Conservation (phyloP, 2,329 filamentous ascomycete genomes). For the Aspergillus caelatus region DNA sequence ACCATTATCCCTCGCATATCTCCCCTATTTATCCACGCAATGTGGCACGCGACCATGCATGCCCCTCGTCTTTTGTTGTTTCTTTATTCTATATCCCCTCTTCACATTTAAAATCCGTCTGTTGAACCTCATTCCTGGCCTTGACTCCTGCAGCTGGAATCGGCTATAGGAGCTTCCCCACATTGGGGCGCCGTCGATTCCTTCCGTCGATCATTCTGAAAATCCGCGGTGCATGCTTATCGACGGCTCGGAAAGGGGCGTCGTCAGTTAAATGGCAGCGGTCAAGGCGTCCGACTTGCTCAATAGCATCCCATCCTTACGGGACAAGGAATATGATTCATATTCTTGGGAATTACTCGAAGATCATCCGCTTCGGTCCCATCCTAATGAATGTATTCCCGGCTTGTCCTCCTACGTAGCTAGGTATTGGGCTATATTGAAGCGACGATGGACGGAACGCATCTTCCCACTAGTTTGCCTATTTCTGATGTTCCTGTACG, state of each 20-base stretch:
- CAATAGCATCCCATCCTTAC: conserved; percentile 6
- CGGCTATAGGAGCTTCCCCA: not conserved
- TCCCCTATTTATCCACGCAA: conserved; percentile 6
- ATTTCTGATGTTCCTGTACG: conserved; percentile 28
- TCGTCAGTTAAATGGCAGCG: conserved; percentile 11
- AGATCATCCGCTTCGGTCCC: conserved; percentile 38
- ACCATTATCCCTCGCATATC: conserved; percentile 5
- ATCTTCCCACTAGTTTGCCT: conserved; percentile 28
- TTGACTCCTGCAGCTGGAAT: not conserved
- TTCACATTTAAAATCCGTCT: not conserved
- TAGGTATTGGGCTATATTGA: conserved; percentile 17
- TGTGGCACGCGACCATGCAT: not conserved
- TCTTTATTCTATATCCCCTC: not conserved
- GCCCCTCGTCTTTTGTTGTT: not conserved
- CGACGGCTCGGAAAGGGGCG: not conserved
- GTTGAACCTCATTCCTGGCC: not conserved
- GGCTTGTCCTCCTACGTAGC: conserved; percentile 24
- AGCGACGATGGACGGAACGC: conserved; percentile 25
- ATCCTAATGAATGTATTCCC: conserved; percentile 35
- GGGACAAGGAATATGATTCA: conserved; percentile 17
- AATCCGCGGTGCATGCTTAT: conserved; percentile 1
- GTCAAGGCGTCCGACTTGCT: not conserved
- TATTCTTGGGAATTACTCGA: conserved; percentile 29
- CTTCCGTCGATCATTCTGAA: not conserved
- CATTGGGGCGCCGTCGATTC: not conserved